Evolutionary conservation across 2,329 filamentous ascomycete genomes (phyloP), one percentile per base, ranked within the genome.

Genomic region (Aspergillus novoparasiticus): DNA sequence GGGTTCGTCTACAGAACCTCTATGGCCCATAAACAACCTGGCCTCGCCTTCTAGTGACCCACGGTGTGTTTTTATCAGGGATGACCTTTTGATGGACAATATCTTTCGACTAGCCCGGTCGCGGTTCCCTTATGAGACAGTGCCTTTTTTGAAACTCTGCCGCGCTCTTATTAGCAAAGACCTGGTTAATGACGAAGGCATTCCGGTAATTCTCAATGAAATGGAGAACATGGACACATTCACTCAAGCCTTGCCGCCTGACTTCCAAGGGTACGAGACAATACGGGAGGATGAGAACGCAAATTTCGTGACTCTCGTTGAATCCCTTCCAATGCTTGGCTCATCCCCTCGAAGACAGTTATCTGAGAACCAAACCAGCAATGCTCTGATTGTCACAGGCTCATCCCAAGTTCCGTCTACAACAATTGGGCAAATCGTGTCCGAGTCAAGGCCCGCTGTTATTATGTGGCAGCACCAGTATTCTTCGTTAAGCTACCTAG

Each of bases 251-350:
- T 84, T 97, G n/a, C 89, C 92, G 0, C 79, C 84, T 0, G 79
- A 85, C 36, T 97, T 96, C 74, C 84, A 85, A 48, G 87, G 86
- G 41, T 97, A 96, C 70, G 86, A 89, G 64, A 87, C 94, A 14
- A 88, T 90, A 45, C 88, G 91, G 59, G 94, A 97, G 77, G 92
- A 97, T 67, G 91, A 95, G 63, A 94, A 95, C 68, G 88, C 87
- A 30, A 95, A 96, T 70, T 87, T 87, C 21, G 91, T 97, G 64
- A 84, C 86, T 64, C 85, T 97, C 72, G 68, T 78, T 51, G 76
- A 80, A 19, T 76, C 83, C 19, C 88, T 93, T 66, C 82, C 84
- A 56, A 79, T 82, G 75, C 73, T 81, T 30, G 76, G 78, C 28
- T 67, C 73, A 5, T 66, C 70, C 21, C 64, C 71, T 14, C 70